A percentile compares a stretch with the other conserved stretches of the same genome.
Evolutionary conservation across 257 asterid species (phyloP).

Genomic region (Nicotiana otophora): DNA sequence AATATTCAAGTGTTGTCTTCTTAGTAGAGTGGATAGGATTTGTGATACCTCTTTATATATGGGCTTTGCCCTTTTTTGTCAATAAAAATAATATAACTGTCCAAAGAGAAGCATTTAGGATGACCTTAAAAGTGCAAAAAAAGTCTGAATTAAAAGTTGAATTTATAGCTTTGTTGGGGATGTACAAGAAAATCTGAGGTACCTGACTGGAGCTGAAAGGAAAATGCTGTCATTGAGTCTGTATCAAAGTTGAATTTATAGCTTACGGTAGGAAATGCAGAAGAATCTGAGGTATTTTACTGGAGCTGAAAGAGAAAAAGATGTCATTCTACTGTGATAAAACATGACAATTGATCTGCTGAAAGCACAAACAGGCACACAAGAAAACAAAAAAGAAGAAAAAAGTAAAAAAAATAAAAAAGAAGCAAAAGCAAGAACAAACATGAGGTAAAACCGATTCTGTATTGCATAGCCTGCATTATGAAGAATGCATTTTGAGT

Average conservation of each 20-base stretch:
- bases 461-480: background rate
- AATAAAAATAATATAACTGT: background rate
- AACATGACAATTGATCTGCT: slow-evolving; percentile 1
- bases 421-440: background rate
- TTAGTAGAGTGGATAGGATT: background rate
- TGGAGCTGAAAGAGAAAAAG: background rate
- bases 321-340: background rate
- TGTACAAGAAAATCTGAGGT: background rate
- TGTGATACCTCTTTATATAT: background rate
- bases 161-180: slow-evolving; percentile 1
- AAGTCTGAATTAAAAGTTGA: background rate
- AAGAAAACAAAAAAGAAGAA: background rate
- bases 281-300: background rate
- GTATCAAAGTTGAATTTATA: background rate
- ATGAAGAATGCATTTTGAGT: background rate
- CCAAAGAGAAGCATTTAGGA: background rate
- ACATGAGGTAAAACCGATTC: background rate
- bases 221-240: background rate
- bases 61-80: background rate
- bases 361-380: slow-evolving; percentile 8
- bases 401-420: background rate
- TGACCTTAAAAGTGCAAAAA: background rate
- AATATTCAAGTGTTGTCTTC: background rate
- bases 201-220: slow-evolving; percentile 2
- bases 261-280: background rate